Evolutionary conservation across 352 stramenopile genomes (phyloP).

Genomic region (Phytophthora europaea): DNA sequence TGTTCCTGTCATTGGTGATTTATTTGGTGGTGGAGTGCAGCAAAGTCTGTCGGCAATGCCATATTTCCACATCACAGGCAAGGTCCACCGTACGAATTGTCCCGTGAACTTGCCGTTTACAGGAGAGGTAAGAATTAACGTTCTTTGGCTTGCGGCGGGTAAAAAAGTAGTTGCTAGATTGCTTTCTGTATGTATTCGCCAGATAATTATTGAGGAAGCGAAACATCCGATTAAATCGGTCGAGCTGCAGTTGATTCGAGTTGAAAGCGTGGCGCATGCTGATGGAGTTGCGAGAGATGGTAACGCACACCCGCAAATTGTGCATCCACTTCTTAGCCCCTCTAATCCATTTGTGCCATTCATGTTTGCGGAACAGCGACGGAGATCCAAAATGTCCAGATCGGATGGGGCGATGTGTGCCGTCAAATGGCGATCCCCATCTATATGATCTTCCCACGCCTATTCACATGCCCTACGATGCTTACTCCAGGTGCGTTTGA

Average conservation of each 20-base stretch:
- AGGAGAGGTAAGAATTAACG: slow-evolving; percentile 66
- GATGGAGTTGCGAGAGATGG: slow-evolving; percentile 86
- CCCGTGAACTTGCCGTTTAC: slow-evolving; percentile 92
- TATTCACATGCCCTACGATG: slow-evolving; percentile 95
- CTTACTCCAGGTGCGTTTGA: slow-evolving; percentile 67
- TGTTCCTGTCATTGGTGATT: slow-evolving; percentile 10
- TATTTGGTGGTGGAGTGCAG: slow-evolving; percentile 31
- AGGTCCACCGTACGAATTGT: slow-evolving; percentile 91
- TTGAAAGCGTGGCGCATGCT: slow-evolving; percentile 87
- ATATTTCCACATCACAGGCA: slow-evolving; percentile 85
- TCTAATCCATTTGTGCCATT: neutral
- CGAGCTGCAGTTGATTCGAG: slow-evolving; percentile 92
- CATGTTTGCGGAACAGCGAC: slow-evolving; percentile 64
- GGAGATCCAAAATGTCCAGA: slow-evolving; percentile 96
- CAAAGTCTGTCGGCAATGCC: slow-evolving; percentile 67
- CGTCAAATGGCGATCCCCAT: slow-evolving; percentile 93
- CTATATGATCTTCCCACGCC: slow-evolving; percentile 95
- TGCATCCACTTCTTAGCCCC: neutral
- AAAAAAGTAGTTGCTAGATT: neutral
- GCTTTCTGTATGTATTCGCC: neutral
- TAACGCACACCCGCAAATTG: slow-evolving; percentile 18
- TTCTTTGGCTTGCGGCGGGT: slow-evolving; percentile 9
- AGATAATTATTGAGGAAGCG: slow-evolving; percentile 86
- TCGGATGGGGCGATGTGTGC: slow-evolving; percentile 92
- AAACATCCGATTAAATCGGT: slow-evolving; percentile 87